Conservation (phyloP, 768 basidiomycete species). For the Termitomyces sp. region DNA sequence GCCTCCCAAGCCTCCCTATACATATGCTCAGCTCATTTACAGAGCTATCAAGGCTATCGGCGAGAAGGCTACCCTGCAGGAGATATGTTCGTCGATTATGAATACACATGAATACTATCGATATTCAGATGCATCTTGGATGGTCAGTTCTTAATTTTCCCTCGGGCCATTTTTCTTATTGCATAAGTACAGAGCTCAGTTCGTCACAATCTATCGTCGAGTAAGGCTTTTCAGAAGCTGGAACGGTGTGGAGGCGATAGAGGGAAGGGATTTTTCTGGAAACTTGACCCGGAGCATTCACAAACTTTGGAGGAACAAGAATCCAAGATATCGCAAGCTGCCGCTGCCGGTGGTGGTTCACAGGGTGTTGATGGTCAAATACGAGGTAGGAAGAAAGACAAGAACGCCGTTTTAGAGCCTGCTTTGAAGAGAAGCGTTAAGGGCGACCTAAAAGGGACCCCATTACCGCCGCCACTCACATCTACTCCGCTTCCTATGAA, state of each 20-base stretch:
- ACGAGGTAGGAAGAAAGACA: constrained; percentile 57
- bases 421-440: constrained; percentile 67
- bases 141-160: constrained; percentile 47
- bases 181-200: constrained; percentile 67
- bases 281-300: constrained; percentile 70
- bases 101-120: constrained; percentile 88
- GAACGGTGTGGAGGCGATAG: constrained; percentile 80
- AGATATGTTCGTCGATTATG: constrained; percentile 90
- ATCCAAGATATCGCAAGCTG: constrained; percentile 38
- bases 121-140: constrained; percentile 86
- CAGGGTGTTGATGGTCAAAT: constrained; percentile 22
- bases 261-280: constrained; percentile 94
- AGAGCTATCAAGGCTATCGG: constrained; percentile 78
- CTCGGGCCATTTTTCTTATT: neutral
- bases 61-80: constrained; percentile 85
- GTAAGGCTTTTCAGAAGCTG: constrained; percentile 87
- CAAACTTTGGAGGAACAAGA: constrained; percentile 71
- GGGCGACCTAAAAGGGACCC: constrained; percentile 50
- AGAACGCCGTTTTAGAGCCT: constrained; percentile 47
- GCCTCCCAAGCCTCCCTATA: constrained; percentile 84
- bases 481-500: constrained; percentile 56
- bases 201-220: constrained; percentile 91
- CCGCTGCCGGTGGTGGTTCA: constrained; percentile 23
- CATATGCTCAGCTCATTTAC: constrained; percentile 90
- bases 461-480: constrained; percentile 65